Evolutionary conservation across 768 basidiomycete species (phyloP).

Genomic region (Russula virescens): DNA sequence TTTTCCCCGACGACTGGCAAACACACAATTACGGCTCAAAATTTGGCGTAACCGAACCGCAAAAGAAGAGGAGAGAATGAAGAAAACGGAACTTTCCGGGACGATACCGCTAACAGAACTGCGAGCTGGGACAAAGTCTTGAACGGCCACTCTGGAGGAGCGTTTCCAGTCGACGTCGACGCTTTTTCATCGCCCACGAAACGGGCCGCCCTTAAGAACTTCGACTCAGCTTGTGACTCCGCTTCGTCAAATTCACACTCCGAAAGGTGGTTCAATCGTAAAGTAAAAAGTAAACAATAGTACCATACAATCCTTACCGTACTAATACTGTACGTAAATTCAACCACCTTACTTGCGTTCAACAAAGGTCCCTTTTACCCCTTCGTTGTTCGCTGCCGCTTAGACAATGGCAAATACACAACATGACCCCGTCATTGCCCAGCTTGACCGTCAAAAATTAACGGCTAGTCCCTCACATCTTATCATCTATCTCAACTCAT

Average conservation of each 20-base stretch:
- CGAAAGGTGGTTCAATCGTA: slow-evolving; percentile 6
- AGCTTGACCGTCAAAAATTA: slow-evolving; percentile 30
- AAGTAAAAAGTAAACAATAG: no score
- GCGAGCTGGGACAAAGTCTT: slow-evolving; percentile 22
- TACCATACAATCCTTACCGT: not conserved
- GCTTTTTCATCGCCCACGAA: slow-evolving; percentile 12
- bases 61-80: slow-evolving; percentile 22
- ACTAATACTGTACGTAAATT: slow-evolving; percentile 5
- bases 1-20: slow-evolving; percentile 22
- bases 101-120: slow-evolving; percentile 22
- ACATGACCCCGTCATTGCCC: slow-evolving; percentile 24
- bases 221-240: slow-evolving; percentile 21
- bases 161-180: slow-evolving; percentile 20
- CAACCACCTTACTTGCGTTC: not conserved
- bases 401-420: slow-evolving; percentile 23
- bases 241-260: slow-evolving; percentile 12
- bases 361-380: not conserved
- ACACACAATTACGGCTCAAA: slow-evolving; percentile 24
- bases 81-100: slow-evolving; percentile 19
- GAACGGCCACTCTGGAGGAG: slow-evolving; percentile 20
- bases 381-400: not conserved
- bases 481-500: not conserved
- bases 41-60: slow-evolving; percentile 20
- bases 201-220: slow-evolving; percentile 1
- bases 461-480: slow-evolving; percentile 23